Percentiles rank a stretch among this genome's conserved stretches.
Conservation (phyloP, 2,329 filamentous ascomycete genomes). For the Trichoderma citrinoviride region DNA sequence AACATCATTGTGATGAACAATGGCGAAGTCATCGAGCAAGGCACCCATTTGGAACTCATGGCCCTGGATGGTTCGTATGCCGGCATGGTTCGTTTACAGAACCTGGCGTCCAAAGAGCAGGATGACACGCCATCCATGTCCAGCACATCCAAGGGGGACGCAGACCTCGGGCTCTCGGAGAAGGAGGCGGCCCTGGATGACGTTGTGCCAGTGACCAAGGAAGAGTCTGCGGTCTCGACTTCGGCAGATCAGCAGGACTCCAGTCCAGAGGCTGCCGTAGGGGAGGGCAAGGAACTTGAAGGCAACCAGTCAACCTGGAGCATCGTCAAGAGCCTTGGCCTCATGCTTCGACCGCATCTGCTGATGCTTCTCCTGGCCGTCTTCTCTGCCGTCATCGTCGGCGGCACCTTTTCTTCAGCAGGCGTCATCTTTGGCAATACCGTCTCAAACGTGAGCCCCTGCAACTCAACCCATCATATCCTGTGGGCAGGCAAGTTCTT, state of each 20-base stretch:
- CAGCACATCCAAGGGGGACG: slow-evolving; percentile 35
- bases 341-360: slow-evolving; percentile 41
- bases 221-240: slow-evolving; percentile 27
- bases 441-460: slow-evolving; percentile 47
- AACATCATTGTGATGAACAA: slow-evolving; percentile 62
- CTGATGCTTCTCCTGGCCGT: slow-evolving; percentile 42
- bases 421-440: slow-evolving; percentile 51
- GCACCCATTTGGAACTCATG: slow-evolving; percentile 61
- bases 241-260: slow-evolving; percentile 3
- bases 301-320: slow-evolving; percentile 40
- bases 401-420: slow-evolving; percentile 51
- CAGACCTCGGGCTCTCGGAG: slow-evolving; percentile 43
- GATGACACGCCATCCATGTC: slow-evolving; percentile 33
- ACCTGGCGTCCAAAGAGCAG: slow-evolving; percentile 34
- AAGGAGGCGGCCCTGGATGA: slow-evolving; percentile 40
- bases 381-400: slow-evolving; percentile 51
- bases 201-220: slow-evolving; percentile 39
- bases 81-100: slow-evolving; percentile 48
- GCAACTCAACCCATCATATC: slow-evolving; percentile 41
- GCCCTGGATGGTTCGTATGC: slow-evolving; percentile 50
- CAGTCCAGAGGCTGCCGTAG: slow-evolving; percentile 27
- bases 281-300: slow-evolving; percentile 34
- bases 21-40: slow-evolving; percentile 59
- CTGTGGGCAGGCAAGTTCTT: slow-evolving; percentile 45
- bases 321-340: slow-evolving; percentile 39